Evolutionary conservation across 169 alveolate species (phyloP).

Genomic region (Blepharisma undulans): DNA sequence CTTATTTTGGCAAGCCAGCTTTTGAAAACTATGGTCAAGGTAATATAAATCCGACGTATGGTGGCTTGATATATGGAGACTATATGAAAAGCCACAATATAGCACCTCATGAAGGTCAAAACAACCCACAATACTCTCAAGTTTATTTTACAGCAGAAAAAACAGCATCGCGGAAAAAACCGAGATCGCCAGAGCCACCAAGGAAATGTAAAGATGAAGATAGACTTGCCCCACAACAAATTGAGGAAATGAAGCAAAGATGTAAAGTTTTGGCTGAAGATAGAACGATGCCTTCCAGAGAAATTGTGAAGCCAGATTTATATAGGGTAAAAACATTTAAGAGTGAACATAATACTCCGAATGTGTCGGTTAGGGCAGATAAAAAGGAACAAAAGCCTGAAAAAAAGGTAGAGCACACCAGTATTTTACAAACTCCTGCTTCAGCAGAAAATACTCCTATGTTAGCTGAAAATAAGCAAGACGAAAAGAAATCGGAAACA

Average conservation of each 20-base stretch:
- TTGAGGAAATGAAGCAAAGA: conserved; percentile 62
- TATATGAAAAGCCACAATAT: conserved; percentile 81
- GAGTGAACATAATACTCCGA: conserved; percentile 19
- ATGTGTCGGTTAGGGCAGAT: conserved; percentile 36
- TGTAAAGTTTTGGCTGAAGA: conserved; percentile 46
- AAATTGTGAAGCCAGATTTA: conserved; percentile 11
- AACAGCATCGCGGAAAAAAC: conserved; percentile 36
- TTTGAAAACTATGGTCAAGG: conserved; percentile 84
- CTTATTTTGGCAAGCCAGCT: conserved; percentile 88
- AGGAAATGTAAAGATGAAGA: conserved; percentile 74
- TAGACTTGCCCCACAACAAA: conserved; percentile 58
- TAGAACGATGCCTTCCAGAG: background rate
- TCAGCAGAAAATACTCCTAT: background rate
- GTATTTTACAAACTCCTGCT: background rate
- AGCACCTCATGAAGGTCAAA: conserved; percentile 78
- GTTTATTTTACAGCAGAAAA: conserved; percentile 75
- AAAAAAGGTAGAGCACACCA: background rate
- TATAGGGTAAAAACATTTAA: background rate
- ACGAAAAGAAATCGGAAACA: background rate
- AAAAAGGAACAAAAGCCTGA: background rate
- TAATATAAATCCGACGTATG: conserved; percentile 81
- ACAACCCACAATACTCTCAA: conserved; percentile 71
- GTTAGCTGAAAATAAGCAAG: background rate
- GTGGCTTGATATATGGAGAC: conserved; percentile 84
- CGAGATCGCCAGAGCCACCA: conserved; percentile 61